Conservation (phyloP, 2,329 filamentous ascomycete species). For the Hypoxylon sp. region DNA sequence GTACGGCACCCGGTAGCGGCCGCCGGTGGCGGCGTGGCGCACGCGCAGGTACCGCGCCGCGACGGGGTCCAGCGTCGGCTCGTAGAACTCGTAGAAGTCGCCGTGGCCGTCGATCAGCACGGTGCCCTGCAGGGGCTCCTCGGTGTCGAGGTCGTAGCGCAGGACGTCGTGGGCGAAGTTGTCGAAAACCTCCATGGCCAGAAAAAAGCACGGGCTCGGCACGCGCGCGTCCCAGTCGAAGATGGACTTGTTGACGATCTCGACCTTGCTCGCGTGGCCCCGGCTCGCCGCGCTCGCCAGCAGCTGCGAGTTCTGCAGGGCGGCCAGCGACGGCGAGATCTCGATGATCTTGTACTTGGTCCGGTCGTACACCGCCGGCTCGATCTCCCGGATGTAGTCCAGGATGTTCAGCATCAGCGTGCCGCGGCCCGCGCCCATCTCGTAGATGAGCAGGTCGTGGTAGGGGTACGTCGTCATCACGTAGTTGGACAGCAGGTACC, state of each 20-base stretch:
- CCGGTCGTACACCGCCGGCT: constrained; percentile 91
- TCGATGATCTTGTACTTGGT: constrained; percentile 97
- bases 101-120: constrained; percentile 86
- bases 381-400: constrained; percentile 89
- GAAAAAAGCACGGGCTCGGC: constrained; percentile 94
- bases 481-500: constrained; percentile 95
- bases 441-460: constrained; percentile 96
- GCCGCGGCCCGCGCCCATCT: constrained; percentile 97
- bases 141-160: constrained; percentile 85
- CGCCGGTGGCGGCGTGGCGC: constrained; percentile 77
- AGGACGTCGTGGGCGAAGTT: constrained; percentile 97
- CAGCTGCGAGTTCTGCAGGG: constrained; percentile 77
- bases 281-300: constrained; percentile 70
- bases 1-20: constrained; percentile 70
- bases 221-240: constrained; percentile 93
- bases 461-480: constrained; percentile 93
- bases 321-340: constrained; percentile 84
- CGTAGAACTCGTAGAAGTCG: constrained; percentile 96
- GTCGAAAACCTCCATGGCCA: constrained; percentile 97
- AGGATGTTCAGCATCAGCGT: constrained; percentile 98
- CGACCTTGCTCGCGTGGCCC: constrained; percentile 84
- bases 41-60: constrained; percentile 84
- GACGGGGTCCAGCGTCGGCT: constrained; percentile 79
- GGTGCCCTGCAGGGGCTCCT: constrained; percentile 84
- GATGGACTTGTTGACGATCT: constrained; percentile 93